A percentile compares a stretch with the other conserved stretches of the same genome.
phyloP scores from a whole-genome alignment of 2,329 filamentous ascomycete species.

The Helotiales sp. region DNA sequence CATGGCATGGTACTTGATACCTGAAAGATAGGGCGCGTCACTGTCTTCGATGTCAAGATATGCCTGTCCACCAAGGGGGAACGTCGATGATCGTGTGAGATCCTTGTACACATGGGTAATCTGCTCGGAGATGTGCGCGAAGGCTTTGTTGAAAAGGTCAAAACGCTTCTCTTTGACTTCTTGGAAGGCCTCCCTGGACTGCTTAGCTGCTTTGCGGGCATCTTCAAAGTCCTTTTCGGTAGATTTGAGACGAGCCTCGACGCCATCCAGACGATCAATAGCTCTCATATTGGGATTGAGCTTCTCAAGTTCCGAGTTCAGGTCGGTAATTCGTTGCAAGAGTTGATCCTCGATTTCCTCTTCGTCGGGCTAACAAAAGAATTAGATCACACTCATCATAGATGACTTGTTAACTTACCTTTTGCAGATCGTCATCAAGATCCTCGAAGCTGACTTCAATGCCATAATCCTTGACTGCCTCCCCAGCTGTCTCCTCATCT shows the following conservation, averaged over 20 bases:
- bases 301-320: constrained; percentile 85
- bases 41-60: constrained; percentile 92
- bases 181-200: constrained; percentile 82
- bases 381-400: constrained; percentile 40
- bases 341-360: constrained; percentile 75
- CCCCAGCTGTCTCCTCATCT: constrained; percentile 71
- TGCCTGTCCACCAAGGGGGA: constrained; percentile 85
- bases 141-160: constrained; percentile 94
- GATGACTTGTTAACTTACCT: constrained; percentile 55
- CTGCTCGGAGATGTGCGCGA: constrained; percentile 91
- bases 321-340: constrained; percentile 74
- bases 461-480: constrained; percentile 81
- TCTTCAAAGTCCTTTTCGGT: constrained; percentile 91
- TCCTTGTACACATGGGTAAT: constrained; percentile 95
- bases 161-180: constrained; percentile 80
- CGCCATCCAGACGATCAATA: constrained; percentile 85
- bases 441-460: constrained; percentile 86
- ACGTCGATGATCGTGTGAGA: constrained; percentile 86
- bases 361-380: constrained; percentile 64
- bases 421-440: constrained; percentile 81
- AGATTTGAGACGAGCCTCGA: constrained; percentile 79
- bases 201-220: constrained; percentile 74
- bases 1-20: constrained; percentile 99
- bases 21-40: constrained; percentile 94
- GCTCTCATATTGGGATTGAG: constrained; percentile 97